phyloP scores from a whole-genome alignment of 2,329 filamentous ascomycete species.

The Epichloe aotearoae region DNA sequence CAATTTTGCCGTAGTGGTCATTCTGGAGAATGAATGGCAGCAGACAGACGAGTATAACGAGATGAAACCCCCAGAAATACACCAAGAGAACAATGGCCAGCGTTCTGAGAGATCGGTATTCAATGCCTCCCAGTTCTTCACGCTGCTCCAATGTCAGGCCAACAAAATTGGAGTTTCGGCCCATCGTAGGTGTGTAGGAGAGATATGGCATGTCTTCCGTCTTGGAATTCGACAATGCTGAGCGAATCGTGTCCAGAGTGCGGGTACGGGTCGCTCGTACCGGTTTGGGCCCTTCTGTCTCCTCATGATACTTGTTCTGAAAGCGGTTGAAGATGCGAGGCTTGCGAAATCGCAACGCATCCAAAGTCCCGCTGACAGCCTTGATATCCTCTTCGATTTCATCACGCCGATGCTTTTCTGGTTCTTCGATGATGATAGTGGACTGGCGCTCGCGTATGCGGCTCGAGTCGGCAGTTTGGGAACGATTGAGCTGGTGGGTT shows the following conservation, averaged over 20 bases:
- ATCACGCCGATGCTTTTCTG: slow-evolving; percentile 27
- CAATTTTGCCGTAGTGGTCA: slow-evolving; percentile 47
- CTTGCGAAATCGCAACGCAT: slow-evolving; percentile 30
- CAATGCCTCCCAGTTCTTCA: slow-evolving; percentile 90
- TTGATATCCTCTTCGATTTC: slow-evolving; percentile 29
- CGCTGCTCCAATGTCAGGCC: slow-evolving; percentile 81
- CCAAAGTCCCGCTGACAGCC: slow-evolving; percentile 26
- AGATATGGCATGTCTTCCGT: slow-evolving; percentile 68
- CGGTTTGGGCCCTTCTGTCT: slow-evolving; percentile 15
- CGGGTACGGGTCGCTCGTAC: slow-evolving; percentile 23
- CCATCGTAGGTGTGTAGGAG: slow-evolving; percentile 85
- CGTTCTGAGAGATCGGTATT: slow-evolving; percentile 85
- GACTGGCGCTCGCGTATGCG: slow-evolving; percentile 28
- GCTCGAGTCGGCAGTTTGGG: slow-evolving; percentile 11
- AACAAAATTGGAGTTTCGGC: slow-evolving; percentile 84
- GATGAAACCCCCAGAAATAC: slow-evolving; percentile 76
- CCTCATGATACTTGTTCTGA: slow-evolving; percentile 26
- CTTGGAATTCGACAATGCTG: slow-evolving; percentile 39
- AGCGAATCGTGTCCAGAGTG: slow-evolving; percentile 47
- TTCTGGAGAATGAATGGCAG: slow-evolving; percentile 67
- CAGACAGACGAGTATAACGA: slow-evolving; percentile 61
- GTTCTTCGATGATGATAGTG: slow-evolving; percentile 56
- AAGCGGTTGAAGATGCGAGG: slow-evolving; percentile 25
- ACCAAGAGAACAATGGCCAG: slow-evolving; percentile 61
- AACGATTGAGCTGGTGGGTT: slow-evolving; percentile 13